Conservation (phyloP, 495 filamentous ascomycete species). For the Talaromyces thailandensis region DNA sequence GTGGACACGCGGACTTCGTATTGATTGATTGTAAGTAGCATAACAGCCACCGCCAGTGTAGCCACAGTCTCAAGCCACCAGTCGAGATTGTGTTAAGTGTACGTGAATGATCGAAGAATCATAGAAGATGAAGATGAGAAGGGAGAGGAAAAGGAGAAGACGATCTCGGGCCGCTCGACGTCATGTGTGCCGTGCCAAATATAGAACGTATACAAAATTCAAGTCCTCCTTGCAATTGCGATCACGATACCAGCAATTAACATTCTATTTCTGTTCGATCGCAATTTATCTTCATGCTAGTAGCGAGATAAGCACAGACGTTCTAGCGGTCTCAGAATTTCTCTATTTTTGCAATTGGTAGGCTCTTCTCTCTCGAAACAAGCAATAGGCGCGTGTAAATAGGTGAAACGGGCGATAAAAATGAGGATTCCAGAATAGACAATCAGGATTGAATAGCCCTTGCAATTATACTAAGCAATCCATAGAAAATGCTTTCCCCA, state of each 20-base stretch:
- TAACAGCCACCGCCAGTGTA: not conserved
- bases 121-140: not conserved
- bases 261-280: not conserved
- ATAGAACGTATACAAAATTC: not conserved
- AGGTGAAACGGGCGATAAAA: not conserved
- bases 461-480: not conserved
- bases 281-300: not conserved
- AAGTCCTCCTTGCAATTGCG: not conserved
- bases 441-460: not conserved
- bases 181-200: not conserved
- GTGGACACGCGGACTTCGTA: not conserved
- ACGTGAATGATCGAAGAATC: not conserved
- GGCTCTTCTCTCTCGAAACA: constrained; percentile 1
- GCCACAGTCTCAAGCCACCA: not conserved
- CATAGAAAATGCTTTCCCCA: not conserved
- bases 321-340: not conserved
- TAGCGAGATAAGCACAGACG: not conserved
- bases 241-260: not conserved
- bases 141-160: not conserved
- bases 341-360: not conserved
- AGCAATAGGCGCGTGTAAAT: not conserved
- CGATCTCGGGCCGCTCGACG: not conserved
- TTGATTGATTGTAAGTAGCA: not conserved
- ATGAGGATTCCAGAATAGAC: not conserved
- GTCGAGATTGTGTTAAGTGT: not conserved